Evolutionary conservation across 2,329 filamentous ascomycete genomes (phyloP).

Genomic region (Rhynchosporium secalis): DNA sequence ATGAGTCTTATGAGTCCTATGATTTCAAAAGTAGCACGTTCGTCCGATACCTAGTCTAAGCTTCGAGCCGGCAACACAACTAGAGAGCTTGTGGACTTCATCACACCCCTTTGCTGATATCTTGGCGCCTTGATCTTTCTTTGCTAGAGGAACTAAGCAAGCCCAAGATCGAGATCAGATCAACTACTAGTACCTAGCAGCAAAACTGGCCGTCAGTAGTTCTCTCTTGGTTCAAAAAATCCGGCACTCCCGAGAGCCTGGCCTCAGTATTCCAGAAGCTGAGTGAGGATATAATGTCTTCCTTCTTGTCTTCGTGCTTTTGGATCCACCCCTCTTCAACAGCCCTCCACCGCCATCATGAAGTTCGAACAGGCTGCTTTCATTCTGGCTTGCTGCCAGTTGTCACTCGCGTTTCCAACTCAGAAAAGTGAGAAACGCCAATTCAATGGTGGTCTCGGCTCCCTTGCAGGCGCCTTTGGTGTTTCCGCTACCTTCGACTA

Average conservation of each 20-base stretch:
- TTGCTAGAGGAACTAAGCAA: no score
- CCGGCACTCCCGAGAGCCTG: no score
- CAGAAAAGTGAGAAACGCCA: neutral
- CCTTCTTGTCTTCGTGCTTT: neutral
- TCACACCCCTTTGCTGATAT: no score
- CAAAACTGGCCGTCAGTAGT: no score
- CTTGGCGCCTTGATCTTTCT: no score
- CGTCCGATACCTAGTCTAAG: no score
- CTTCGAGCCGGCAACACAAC: no score
- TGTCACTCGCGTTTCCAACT: neutral
- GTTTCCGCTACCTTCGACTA: constrained; percentile 16
- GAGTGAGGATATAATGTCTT: neutral
- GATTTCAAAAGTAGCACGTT: no score
- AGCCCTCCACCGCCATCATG: neutral
- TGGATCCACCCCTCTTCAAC: neutral
- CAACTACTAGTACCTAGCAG: no score
- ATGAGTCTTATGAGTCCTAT: no score
- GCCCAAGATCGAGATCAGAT: neutral
- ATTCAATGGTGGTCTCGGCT: neutral
- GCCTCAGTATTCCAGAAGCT: neutral
- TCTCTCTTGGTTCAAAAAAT: no score
- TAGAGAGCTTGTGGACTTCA: no score
- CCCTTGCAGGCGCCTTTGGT: constrained; percentile 1
- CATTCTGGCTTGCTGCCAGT: neutral
- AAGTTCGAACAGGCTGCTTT: neutral